Evolutionary conservation across 148 eudicot genomes (phyloP).

Genomic region (Fagopyrum homotropicum): DNA sequence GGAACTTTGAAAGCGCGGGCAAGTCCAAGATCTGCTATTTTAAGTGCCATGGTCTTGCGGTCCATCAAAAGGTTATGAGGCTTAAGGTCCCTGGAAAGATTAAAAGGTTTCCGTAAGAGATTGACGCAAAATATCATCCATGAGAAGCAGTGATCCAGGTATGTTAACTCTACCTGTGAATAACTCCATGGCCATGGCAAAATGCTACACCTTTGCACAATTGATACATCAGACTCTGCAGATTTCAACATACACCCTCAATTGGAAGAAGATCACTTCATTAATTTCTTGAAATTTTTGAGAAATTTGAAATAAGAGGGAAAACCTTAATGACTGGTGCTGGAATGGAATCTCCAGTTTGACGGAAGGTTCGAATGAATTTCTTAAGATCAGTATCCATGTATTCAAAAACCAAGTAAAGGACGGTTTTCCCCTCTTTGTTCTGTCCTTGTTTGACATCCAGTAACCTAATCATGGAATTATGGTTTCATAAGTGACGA

Average conservation of each 20-base stretch:
- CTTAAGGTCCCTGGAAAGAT: constrained; percentile 67
- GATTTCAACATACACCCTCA: constrained; percentile 11
- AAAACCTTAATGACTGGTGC: constrained; percentile 55
- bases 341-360: constrained; percentile 49
- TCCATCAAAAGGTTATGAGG: constrained; percentile 99
- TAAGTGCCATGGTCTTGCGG: constrained; percentile 58
- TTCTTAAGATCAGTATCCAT: constrained; percentile 97
- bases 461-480: constrained; percentile 46
- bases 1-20: constrained; percentile 86
- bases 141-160: background rate
- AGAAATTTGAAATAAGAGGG: background rate
- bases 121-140: background rate
- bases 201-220: constrained; percentile 96
- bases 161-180: constrained; percentile 50
- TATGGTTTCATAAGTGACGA: background rate
- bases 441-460: constrained; percentile 96
- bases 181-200: constrained; percentile 91
- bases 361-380: constrained; percentile 68
- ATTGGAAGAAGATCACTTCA: background rate
- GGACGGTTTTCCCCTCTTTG: constrained; percentile 88
- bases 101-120: background rate
- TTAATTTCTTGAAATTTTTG: background rate
- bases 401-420: constrained; percentile 93
- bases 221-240: constrained; percentile 90
- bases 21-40: constrained; percentile 92